phyloP scores from a whole-genome alignment of 345 rosid species.

The Eucalyptus fibrosa region DNA sequence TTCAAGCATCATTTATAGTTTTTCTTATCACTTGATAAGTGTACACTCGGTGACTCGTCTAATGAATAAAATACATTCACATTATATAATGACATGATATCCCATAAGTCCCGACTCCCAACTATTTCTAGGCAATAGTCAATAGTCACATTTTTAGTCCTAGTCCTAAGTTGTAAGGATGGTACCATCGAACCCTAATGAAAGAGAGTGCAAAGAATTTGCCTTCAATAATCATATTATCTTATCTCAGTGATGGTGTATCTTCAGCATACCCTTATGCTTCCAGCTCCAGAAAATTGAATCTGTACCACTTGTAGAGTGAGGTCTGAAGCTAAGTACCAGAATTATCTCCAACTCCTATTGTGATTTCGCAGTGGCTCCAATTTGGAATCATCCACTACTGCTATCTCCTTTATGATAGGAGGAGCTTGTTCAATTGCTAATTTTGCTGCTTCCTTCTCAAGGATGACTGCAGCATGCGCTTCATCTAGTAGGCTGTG shows the following conservation, averaged over 20 bases:
- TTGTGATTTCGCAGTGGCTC: constrained; percentile 28
- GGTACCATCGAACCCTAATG: neutral
- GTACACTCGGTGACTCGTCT: neutral
- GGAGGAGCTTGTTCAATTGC: constrained; percentile 66
- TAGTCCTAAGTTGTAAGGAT: neutral
- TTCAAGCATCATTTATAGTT: neutral
- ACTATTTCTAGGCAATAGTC: neutral
- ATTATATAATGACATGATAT: neutral
- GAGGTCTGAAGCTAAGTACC: neutral
- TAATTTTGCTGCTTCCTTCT: constrained; percentile 45
- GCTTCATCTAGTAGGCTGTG: constrained; percentile 47
- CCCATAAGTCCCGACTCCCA: neutral
- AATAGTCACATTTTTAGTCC: neutral
- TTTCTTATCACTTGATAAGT: neutral
- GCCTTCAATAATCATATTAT: neutral
- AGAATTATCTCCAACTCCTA: constrained; percentile 29
- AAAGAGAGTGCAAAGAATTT: neutral
- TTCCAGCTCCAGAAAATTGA: neutral
- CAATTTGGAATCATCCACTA: constrained; percentile 39
- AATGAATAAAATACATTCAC: neutral
- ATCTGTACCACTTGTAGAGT: neutral
- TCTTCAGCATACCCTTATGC: neutral
- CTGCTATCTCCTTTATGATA: constrained; percentile 50
- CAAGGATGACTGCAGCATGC: constrained; percentile 17
- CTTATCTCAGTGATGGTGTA: neutral